phyloP scores from a whole-genome alignment of 305 asterid genomes.

The Fraxinus albicans region DNA sequence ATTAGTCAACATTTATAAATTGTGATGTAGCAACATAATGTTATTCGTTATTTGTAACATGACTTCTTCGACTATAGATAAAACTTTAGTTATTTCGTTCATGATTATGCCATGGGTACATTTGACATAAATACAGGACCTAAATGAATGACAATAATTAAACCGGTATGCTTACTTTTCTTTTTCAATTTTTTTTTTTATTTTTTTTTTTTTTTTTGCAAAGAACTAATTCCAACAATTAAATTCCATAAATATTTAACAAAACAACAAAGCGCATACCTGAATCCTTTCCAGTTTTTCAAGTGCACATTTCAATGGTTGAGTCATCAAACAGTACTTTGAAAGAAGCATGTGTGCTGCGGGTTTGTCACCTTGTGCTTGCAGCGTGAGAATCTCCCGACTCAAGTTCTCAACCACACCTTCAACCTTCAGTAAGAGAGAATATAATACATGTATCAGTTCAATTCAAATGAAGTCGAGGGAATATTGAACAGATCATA shows the following conservation, averaged over 20 bases:
- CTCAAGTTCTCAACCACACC: conserved; percentile 80
- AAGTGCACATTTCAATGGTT: conserved; percentile 61
- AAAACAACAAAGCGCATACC: conserved; percentile 36
- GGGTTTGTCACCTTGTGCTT: conserved; percentile 83
- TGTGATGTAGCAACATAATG: background rate
- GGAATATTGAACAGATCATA: conserved; percentile 27
- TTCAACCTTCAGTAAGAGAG: conserved; percentile 53
- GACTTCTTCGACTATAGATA: background rate
- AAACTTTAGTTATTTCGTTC: background rate
- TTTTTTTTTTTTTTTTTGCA: background rate
- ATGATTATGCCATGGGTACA: background rate
- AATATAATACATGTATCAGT: background rate
- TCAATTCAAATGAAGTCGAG: background rate
- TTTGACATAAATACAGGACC: background rate
- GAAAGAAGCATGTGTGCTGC: conserved; percentile 64
- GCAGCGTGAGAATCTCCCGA: conserved; percentile 78
- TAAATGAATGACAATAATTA: background rate
- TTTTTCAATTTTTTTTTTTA: too few relatives aligned
- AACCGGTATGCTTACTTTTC: background rate
- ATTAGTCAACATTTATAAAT: background rate
- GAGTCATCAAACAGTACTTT: conserved; percentile 56
- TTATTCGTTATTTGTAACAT: background rate
- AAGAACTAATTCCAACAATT: background rate
- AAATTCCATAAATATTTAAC: background rate
- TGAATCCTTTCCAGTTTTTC: conserved; percentile 52